Evolutionary conservation across 1,284 basidiomycete genomes (phyloP), one percentile per base, ranked within the genome.

Genomic region (Cryptococcus neoformans): DNA sequence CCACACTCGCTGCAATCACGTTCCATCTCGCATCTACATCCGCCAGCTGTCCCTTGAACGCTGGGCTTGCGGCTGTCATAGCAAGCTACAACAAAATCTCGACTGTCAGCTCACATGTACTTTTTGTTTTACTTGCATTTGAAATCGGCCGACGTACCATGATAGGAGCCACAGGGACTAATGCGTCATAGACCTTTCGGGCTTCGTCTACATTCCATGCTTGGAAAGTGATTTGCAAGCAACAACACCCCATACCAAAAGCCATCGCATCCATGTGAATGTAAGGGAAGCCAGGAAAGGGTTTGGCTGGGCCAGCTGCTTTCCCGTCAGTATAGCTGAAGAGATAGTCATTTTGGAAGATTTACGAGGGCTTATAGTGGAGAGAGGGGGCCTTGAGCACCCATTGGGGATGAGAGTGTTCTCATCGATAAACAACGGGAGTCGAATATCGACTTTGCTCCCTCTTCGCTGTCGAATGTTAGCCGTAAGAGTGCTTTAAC

Each of bases 241-340:
- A 99, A 72, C 92, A 96, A 70, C 95, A 98, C 3, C 96, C 96
- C 95, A 98, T 99, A 46, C 96, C 96, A 76, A 99, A 99, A 28
- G 94, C 95, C 96, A 98, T 98, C 1, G 96, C 94, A 77, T 99
- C 96, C 83, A 99, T 85, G 77, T 99, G 99, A 65, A 99, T 93
- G 77, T 98, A 93, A 6, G 74, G 74, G 4, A 68, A 72, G 12
- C 65, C 71, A 2, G 65, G 62, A 75, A 79, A 73, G 4, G 78
- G 77, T 75, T 81, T 72, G 9, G 74, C 69, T 0, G 72, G 72
- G 28, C 54, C 72, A 66, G 49, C 39, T 34, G 14, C 10, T 37
- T 16, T 38, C 2, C 14, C 11, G 41, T 57, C 46, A 60, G 44
- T 47, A 38, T 17, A 17, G 49, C n/a, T 17, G 49, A 28, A 7